Percentiles rank a stretch among this genome's conserved stretches.
These are phyloP conservation scores for Fusarium virguliforme DNA, from an alignment of 2,329 filamentous ascomycete genomes.

Conservation along the genomic window DNA sequence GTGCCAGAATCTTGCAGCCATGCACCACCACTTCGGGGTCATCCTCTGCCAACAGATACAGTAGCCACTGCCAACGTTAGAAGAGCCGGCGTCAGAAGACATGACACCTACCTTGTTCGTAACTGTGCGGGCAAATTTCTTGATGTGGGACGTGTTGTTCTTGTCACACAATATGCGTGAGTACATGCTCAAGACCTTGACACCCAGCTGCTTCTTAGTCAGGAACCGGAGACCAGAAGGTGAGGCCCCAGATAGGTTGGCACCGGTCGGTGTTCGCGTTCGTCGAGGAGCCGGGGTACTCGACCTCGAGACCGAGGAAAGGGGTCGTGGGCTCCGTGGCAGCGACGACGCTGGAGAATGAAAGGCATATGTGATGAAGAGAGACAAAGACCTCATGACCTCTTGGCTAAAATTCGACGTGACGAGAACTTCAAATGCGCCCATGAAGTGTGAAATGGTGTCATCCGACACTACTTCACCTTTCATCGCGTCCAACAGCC, in stretches of 20 bases:
- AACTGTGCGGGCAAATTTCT: conserved; percentile 93
- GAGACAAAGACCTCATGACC: conserved; percentile 86
- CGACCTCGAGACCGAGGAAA: conserved; percentile 58
- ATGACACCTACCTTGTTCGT: conserved; percentile 82
- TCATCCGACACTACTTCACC: conserved; percentile 82
- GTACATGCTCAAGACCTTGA: conserved; percentile 83
- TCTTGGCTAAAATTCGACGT: conserved; percentile 87
- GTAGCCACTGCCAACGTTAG: conserved; percentile 77
- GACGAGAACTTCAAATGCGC: conserved; percentile 84
- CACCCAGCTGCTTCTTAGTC: conserved; percentile 80
- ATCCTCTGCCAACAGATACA: conserved; percentile 91
- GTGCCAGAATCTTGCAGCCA: conserved; percentile 85
- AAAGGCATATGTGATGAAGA: conserved; percentile 94
- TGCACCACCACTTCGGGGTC: conserved; percentile 87
- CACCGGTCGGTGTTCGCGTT: conserved; percentile 57
- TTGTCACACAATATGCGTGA: conserved; percentile 83
- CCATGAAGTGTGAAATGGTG: conserved; percentile 82
- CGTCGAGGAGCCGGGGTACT: conserved; percentile 60
- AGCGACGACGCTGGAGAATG: conserved; percentile 71
- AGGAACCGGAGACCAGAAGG: conserved; percentile 58
- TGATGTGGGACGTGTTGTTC: conserved; percentile 77
- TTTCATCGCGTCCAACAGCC: conserved; percentile 91
- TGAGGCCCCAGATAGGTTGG: conserved; percentile 51
- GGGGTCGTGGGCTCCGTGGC: conserved; percentile 67
- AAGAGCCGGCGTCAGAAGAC: fast-evolving